Evolutionary conservation across 371 early-diverging fungal species (phyloP).

Genomic region (Mortierella sp.): DNA sequence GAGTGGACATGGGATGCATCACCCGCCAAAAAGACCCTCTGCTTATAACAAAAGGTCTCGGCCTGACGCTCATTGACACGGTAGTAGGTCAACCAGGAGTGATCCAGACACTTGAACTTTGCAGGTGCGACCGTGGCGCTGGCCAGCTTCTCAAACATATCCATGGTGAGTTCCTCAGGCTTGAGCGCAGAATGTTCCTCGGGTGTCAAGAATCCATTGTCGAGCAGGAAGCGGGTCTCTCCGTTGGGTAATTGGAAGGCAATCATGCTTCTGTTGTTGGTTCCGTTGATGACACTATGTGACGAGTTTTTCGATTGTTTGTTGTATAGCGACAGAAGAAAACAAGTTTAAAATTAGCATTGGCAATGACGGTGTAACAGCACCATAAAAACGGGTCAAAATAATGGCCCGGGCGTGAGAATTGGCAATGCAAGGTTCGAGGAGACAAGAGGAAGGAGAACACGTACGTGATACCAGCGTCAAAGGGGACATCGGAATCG

Average conservation of each 20-base stretch:
- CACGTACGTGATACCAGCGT: slow-evolving; percentile 33
- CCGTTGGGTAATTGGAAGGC: slow-evolving; percentile 32
- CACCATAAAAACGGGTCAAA: background rate
- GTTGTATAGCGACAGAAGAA: background rate
- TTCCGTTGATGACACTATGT: slow-evolving; percentile 22
- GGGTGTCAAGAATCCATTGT: slow-evolving; percentile 35
- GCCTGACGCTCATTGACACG: slow-evolving; percentile 51
- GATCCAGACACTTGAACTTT: slow-evolving; percentile 22
- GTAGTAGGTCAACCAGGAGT: slow-evolving; percentile 37
- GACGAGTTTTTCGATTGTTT: background rate
- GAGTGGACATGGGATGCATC: slow-evolving; percentile 62
- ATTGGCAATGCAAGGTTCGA: background rate
- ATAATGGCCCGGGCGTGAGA: background rate
- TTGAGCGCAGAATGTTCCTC: slow-evolving; percentile 33
- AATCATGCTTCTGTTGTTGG: slow-evolving; percentile 19
- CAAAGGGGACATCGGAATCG: slow-evolving; percentile 33
- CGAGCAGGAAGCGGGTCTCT: slow-evolving; percentile 30
- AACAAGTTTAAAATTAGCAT: background rate
- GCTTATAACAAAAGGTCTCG: slow-evolving; percentile 23
- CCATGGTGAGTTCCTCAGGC: slow-evolving; percentile 21
- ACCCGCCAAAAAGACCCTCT: slow-evolving; percentile 57
- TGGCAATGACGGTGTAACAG: background rate
- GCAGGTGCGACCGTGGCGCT: slow-evolving; percentile 16
- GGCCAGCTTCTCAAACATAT: slow-evolving; percentile 11
- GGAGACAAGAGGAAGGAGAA: background rate